These are phyloP conservation scores for Pholiota microspora DNA, from an alignment of 768 basidiomycete genomes.

Conservation along the genomic window DNA sequence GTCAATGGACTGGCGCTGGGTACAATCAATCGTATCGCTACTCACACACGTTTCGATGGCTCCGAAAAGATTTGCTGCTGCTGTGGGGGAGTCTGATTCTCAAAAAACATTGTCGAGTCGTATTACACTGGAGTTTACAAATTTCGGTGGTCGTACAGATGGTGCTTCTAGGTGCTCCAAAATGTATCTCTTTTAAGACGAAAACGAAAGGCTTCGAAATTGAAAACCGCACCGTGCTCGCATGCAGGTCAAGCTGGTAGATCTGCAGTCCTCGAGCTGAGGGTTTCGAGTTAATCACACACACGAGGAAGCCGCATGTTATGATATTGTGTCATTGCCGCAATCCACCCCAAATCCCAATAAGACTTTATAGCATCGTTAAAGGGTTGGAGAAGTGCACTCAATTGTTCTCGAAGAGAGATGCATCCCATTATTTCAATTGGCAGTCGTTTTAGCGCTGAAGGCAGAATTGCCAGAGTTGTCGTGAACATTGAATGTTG, in stretches of 20 bases:
- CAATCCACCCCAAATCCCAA: background rate
- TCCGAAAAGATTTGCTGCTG: background rate
- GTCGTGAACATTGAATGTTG: background rate
- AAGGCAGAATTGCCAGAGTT: background rate
- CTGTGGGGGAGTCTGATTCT: slow-evolving; percentile 1
- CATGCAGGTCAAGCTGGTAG: slow-evolving; percentile 2
- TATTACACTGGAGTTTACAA: background rate
- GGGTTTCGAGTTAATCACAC: background rate
- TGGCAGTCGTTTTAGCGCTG: background rate
- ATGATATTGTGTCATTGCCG: background rate
- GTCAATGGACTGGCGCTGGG: background rate
- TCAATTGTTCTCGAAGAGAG: background rate
- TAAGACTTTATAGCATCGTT: background rate
- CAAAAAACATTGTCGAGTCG: slow-evolving; percentile 12
- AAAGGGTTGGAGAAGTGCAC: background rate
- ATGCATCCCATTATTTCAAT: background rate
- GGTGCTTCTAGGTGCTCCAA: background rate
- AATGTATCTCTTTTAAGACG: background rate
- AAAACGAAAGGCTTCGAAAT: background rate
- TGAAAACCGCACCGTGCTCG: slow-evolving; percentile 7
- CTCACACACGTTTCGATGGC: slow-evolving; percentile 9
- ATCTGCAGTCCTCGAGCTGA: background rate
- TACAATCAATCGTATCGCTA: background rate
- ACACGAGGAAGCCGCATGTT: background rate
- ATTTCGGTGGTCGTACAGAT: background rate